These are phyloP conservation scores for Hypocrella siamensis DNA, from an alignment of 2,329 filamentous ascomycete species.

Conservation along the genomic window DNA sequence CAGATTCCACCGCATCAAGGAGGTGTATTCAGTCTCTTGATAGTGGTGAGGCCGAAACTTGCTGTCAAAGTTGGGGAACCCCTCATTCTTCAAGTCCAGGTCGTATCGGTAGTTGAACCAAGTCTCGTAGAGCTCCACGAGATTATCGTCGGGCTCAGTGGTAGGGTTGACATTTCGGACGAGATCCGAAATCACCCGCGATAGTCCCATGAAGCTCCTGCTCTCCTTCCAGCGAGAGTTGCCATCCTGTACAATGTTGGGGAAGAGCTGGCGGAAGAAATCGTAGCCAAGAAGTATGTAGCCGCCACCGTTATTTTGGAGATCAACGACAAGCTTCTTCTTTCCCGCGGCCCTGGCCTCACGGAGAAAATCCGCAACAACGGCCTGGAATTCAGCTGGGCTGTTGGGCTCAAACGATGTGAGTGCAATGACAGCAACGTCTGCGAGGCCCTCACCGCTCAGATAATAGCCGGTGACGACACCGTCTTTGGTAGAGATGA, in stretches of 20 bases:
- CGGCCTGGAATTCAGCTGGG: slow-evolving; percentile 18
- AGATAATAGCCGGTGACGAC: slow-evolving; percentile 17
- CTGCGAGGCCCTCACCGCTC: slow-evolving; percentile 16
- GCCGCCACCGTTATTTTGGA: slow-evolving; percentile 36
- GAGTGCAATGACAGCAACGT: slow-evolving; percentile 15
- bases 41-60: slow-evolving; percentile 24
- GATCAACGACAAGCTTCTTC: slow-evolving; percentile 38
- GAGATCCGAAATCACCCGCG: slow-evolving; percentile 26
- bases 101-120: slow-evolving; percentile 35
- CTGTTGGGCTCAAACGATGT: slow-evolving; percentile 12
- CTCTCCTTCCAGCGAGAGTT: slow-evolving; percentile 23
- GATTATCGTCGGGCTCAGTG: slow-evolving; percentile 19
- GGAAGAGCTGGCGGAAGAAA: slow-evolving; percentile 41
- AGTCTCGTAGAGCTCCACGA: slow-evolving; percentile 28
- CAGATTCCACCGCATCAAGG: slow-evolving; percentile 34
- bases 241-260: slow-evolving; percentile 18
- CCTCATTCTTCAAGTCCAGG: slow-evolving; percentile 29
- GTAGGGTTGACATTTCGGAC: slow-evolving; percentile 27
- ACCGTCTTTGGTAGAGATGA: slow-evolving; percentile 10
- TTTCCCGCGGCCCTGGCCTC: slow-evolving; percentile 29
- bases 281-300: slow-evolving; percentile 44
- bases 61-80: slow-evolving; percentile 31
- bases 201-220: slow-evolving; percentile 25
- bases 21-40: slow-evolving; percentile 38
- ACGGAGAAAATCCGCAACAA: slow-evolving; percentile 17